Evolutionary conservation across 192 early-diverging fungal genomes (phyloP), one percentile per base, ranked within the genome.

Genomic region (Coemansia sp.): DNA sequence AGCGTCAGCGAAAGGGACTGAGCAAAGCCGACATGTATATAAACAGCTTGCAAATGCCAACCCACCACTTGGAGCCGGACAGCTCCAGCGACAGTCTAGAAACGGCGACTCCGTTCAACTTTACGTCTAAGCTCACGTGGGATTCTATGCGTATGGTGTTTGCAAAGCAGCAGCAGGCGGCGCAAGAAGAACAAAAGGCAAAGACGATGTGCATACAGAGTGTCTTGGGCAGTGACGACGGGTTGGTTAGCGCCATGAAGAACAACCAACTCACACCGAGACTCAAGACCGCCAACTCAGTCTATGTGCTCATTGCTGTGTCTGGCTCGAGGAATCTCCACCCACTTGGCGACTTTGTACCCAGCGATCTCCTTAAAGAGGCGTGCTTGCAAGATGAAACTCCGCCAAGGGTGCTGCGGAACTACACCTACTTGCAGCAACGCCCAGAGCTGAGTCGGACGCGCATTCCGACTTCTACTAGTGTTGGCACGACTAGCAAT

Each of bases 11-110:
- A 39, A 68, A 61, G 11, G 78, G 78, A 0, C 45, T 75, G 61
- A 75, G 59, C 69, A 81, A 65, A 40, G 78, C 75, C 11, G 78
- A 81, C 58, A 60, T 64, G 16, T 81, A 75, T 40, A 24, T 75
- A 55, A 15, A 22, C n/a, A 38, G 65, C 7, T 50, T 81, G 35
- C 39, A 65, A n/a, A 18, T 52, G 15, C 70, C 70, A 7, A 43
- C 35, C 0, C 72, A 66, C 30, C 68, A 81, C 43, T 24, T 75
- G 55, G 41, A 68, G 15, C 13, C 35, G 13, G 32, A 52, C 12
- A 37, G 37, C 6, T 58, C 45, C 1, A 41, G 18, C 27, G 64
- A 65, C 24, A 70, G 59, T 15, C 45, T 73, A 9, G 70, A 68
- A 5, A 70, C 78, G 3, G 47, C 73, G 11, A 76, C 68, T 2